These are phyloP conservation scores for Aureobasidium pullulans DNA, from an alignment of 2,329 filamentous ascomycete species.

Conservation along the genomic window DNA sequence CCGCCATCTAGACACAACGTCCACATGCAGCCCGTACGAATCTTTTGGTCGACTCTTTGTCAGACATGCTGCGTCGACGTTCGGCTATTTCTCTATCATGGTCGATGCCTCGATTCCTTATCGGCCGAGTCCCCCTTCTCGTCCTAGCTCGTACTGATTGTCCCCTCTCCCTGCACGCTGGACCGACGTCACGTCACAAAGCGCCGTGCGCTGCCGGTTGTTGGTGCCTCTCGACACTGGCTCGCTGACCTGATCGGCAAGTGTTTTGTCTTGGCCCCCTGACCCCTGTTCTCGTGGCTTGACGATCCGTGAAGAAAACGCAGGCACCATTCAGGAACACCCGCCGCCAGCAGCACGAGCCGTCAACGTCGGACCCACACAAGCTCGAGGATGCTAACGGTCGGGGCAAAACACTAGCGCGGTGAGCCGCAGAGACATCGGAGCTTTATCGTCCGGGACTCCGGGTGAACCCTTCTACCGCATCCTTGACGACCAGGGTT, in stretches of 20 bases:
- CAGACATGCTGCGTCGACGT: conserved; percentile 6
- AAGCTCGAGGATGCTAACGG: conserved; percentile 13
- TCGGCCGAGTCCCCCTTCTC: neutral
- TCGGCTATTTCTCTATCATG: neutral
- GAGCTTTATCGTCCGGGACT: neutral
- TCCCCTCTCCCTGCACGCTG: neutral
- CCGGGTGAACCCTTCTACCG: neutral
- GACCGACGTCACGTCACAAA: conserved; percentile 4
- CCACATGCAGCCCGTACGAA: neutral
- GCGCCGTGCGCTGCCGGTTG: neutral
- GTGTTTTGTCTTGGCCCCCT: conserved; percentile 12
- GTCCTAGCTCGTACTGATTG: neutral
- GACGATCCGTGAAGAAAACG: conserved; percentile 1
- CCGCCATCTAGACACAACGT: neutral
- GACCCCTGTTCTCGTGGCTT: conserved; percentile 14
- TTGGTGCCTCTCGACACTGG: neutral
- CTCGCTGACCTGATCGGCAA: conserved; percentile 12
- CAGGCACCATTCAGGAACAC: conserved; percentile 13
- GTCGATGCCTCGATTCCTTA: conserved; percentile 3
- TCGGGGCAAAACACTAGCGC: conserved; percentile 12
- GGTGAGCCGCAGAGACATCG: conserved; percentile 3
- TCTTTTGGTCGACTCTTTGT: neutral
- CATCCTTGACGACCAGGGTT: neutral
- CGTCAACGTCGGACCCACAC: conserved; percentile 11
- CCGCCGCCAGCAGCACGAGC: conserved; percentile 13